phyloP scores from a whole-genome alignment of 2,329 filamentous ascomycete species.

The Ophiosphaerella narmari region DNA sequence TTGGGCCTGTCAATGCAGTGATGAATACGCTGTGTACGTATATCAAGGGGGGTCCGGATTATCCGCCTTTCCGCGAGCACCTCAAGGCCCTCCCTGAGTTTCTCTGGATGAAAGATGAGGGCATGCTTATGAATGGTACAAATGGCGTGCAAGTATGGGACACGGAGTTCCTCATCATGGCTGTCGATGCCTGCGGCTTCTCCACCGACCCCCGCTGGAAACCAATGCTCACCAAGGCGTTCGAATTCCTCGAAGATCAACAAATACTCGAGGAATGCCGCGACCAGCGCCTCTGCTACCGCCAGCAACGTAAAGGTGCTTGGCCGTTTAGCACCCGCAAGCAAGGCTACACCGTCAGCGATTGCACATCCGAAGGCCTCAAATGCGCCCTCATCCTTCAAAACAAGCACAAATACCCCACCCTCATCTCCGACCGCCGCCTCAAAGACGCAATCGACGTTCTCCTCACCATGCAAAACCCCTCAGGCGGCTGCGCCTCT shows the following conservation, averaged over 20 bases:
- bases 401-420: constrained; percentile 71
- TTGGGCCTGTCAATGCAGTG: constrained; percentile 87
- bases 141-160: constrained; percentile 99
- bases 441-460: constrained; percentile 90
- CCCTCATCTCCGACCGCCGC: constrained; percentile 73
- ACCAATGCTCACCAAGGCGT: constrained; percentile 79
- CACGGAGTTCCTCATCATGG: constrained; percentile 86
- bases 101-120: constrained; percentile 88
- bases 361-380: constrained; percentile 89
- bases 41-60: constrained; percentile 78
- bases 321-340: constrained; percentile 94
- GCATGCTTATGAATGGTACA: constrained; percentile 93
- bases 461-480: constrained; percentile 87
- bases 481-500: constrained; percentile 81
- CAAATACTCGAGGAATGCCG: constrained; percentile 85
- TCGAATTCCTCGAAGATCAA: constrained; percentile 86
- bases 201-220: constrained; percentile 77
- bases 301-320: constrained; percentile 87
- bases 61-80: constrained; percentile 73
- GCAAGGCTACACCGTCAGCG: constrained; percentile 94
- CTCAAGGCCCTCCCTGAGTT: constrained; percentile 82
- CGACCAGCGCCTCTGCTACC: constrained; percentile 80
- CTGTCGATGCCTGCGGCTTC: constrained; percentile 77
- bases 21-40: constrained; percentile 91
- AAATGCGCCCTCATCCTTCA: constrained; percentile 87